Evolutionary conservation across 192 early-diverging fungal genomes (phyloP), one percentile per base, ranked within the genome.

Genomic region (Coemansia sp.): DNA sequence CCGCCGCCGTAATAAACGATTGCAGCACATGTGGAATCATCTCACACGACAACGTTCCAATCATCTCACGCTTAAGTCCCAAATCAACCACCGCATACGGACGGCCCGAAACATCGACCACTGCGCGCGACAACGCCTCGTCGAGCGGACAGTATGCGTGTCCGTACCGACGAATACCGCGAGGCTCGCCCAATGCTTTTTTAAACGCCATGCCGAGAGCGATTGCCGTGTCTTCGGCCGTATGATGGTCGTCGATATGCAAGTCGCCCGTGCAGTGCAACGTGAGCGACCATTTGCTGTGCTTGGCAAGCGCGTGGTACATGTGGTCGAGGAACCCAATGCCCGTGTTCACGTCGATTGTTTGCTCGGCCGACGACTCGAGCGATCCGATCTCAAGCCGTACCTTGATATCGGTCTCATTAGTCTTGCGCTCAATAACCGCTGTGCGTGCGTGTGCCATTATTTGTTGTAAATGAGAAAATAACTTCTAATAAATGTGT

Each of bases 281-380:
- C 8, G 72, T 82, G 32, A 99, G 82, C 14, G 94, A 92, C 95
- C 94, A 97, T 27, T 89, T 87, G 62, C 87, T 83, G 83, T 99
- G 96, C 77, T 98, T 98, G 17, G 95, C 93, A n/a, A 99, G 84
- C 5, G 97, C 97, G 65, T 94, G 91, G 74, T 93, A 90, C 96
- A 98, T 98, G 93, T 99, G 97, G 84, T 99, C 93, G 9, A 99
- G 86, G 77, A 99, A 99, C 19, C 97, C 97, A 73, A 99, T 95
- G 9, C 97, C 97, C 22, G 95, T 94, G 70, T 85, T 65, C 63
- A 97, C 84, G 35, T 86, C 69, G 72, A 99, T 96, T 17, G 60
- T 60, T 72, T 96, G 93, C 59, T 82, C 85, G 63, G 73, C 43
- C 8, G 75, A 60, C 27, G 83, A 72, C 60, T 88, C 89, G 12